phyloP scores from a whole-genome alignment of 2,329 filamentous ascomycete species.

The Aspergillus sp. region DNA sequence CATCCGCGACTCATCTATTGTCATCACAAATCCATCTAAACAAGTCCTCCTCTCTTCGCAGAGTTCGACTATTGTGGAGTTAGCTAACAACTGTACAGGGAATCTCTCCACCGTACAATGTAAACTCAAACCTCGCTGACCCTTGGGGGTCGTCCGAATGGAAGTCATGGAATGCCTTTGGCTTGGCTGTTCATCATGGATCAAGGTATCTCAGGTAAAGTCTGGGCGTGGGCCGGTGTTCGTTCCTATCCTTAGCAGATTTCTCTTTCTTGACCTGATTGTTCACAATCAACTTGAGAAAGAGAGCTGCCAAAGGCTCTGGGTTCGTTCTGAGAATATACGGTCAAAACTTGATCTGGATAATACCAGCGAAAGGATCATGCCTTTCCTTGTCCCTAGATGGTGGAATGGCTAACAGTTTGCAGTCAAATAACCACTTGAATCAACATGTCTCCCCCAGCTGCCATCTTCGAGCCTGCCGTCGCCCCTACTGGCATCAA shows the following conservation, averaged over 20 bases:
- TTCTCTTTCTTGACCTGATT: constrained; percentile 8
- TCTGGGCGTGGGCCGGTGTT: constrained; percentile 70
- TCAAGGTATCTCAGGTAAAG: constrained; percentile 55
- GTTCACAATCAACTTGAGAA: constrained; percentile 6
- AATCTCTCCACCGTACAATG: constrained; percentile 24
- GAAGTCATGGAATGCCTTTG: constrained; percentile 46
- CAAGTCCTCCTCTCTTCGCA: constrained; percentile 27
- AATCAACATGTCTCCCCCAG: constrained; percentile 76
- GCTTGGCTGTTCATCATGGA: constrained; percentile 46
- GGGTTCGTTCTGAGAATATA: constrained; percentile 73
- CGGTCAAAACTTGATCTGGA: constrained; percentile 96
- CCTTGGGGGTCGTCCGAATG: constrained; percentile 27
- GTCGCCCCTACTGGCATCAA: constrained; percentile 45
- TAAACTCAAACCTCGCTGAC: constrained; percentile 26
- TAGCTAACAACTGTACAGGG: constrained; percentile 20
- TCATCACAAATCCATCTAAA: constrained; percentile 16
- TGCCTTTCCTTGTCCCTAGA: constrained; percentile 65
- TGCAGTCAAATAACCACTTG: constrained; percentile 28
- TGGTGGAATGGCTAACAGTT: constrained; percentile 48
- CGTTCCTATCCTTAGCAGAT: constrained; percentile 42
- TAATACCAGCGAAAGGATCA: constrained; percentile 99
- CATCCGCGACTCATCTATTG: neutral
- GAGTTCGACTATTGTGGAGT: neutral
- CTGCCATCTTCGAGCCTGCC: constrained; percentile 63
- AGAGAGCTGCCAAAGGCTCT: constrained; percentile 10